Percentiles rank a stretch among this genome's conserved stretches.
phyloP scores from a whole-genome alignment of 2,329 filamentous ascomycete species.

The Fusarium palustre region DNA sequence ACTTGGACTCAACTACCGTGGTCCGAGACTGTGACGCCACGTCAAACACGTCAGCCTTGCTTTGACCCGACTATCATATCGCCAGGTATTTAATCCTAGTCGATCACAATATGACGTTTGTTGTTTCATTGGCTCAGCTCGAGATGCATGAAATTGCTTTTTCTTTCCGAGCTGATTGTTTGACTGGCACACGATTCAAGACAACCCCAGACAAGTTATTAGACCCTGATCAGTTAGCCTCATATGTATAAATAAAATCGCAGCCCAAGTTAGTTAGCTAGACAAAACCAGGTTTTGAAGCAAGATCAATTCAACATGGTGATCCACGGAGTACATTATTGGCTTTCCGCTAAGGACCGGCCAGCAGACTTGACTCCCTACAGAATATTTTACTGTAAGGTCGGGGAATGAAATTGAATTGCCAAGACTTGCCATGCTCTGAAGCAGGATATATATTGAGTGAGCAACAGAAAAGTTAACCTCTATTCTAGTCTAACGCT shows the following conservation, averaged over 20 bases:
- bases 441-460: not conserved
- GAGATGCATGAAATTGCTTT: slow-evolving; percentile 22
- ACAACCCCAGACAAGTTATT: not conserved
- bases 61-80: slow-evolving; percentile 26
- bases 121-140: slow-evolving; percentile 30
- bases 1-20: not conserved
- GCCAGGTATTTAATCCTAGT: slow-evolving; percentile 31
- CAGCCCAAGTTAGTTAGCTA: too few species aligned
- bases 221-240: not conserved
- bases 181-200: slow-evolving; percentile 13
- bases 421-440: not conserved
- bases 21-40: slow-evolving; percentile 25
- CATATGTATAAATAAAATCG: not conserved
- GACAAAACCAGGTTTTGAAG: not conserved
- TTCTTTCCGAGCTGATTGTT: not conserved
- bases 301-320: not conserved
- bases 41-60: slow-evolving; percentile 42
- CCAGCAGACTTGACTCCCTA: not conserved
- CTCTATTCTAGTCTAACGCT: too few species aligned
- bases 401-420: not conserved
- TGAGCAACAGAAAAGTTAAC: too few species aligned
- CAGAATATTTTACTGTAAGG: not conserved
- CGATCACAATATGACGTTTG: slow-evolving; percentile 28
- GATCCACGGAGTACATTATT: not conserved
- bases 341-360: not conserved